phyloP scores from a whole-genome alignment of 1,284 basidiomycete genomes.

The Naganishia albida region DNA sequence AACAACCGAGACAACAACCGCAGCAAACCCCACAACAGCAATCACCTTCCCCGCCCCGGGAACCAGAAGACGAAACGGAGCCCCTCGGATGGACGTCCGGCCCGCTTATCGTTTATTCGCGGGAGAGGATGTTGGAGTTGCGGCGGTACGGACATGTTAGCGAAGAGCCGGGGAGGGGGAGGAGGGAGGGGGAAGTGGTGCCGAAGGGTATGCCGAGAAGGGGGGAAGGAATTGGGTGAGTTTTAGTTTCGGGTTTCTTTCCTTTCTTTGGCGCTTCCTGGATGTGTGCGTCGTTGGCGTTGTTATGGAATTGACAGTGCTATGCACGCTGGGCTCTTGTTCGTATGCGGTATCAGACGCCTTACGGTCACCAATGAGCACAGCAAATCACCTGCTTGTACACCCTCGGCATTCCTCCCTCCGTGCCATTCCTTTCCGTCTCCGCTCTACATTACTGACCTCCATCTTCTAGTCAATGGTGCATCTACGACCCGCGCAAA shows the following conservation, averaged over 20 bases:
- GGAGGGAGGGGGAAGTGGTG: conserved; percentile 14
- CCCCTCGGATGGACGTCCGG: neutral
- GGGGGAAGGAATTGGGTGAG: conserved; percentile 15
- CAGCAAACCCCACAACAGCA: neutral
- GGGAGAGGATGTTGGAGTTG: neutral
- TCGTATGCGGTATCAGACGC: too few relatives aligned
- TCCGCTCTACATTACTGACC: too few relatives aligned
- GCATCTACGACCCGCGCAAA: neutral
- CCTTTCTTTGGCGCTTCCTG: neutral
- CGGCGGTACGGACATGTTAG: conserved; percentile 1
- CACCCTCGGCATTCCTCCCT: too few relatives aligned
- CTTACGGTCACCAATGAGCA: too few relatives aligned
- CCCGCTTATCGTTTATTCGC: neutral
- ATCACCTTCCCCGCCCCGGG: neutral
- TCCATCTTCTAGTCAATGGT: neutral
- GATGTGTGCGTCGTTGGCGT: neutral
- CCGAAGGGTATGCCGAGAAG: conserved; percentile 10
- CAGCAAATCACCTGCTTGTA: neutral
- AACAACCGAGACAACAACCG: neutral
- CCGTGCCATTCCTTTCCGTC: too few relatives aligned
- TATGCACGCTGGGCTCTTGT: neutral
- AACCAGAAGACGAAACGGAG: neutral
- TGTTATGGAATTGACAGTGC: neutral
- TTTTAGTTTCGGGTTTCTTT: neutral
- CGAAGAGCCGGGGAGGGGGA: conserved; percentile 2